These are phyloP conservation scores for Spathaspora sp. DNA, from an alignment of 805 yeast species.

Conservation along the genomic window DNA sequence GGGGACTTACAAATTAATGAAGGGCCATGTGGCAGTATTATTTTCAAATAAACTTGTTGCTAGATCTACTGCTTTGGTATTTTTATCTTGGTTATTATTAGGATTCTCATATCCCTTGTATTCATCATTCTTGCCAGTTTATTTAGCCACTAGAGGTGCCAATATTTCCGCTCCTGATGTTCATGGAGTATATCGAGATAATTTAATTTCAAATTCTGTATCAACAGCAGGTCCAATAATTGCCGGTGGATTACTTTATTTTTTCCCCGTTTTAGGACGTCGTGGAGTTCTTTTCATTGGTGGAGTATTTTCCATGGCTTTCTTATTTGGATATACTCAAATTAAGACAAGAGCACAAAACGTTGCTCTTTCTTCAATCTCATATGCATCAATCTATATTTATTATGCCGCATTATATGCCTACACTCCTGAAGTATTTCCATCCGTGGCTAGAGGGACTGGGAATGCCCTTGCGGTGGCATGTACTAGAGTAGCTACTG, in stretches of 20 bases:
- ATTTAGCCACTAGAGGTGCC: slow-evolving; percentile 50
- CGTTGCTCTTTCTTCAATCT: slow-evolving; percentile 37
- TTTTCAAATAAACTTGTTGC: slow-evolving; percentile 42
- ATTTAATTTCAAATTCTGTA: slow-evolving; percentile 43
- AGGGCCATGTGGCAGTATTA: slow-evolving; percentile 38
- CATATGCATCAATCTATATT: slow-evolving; percentile 38
- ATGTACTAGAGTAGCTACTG: slow-evolving; percentile 26
- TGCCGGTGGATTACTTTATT: slow-evolving; percentile 38
- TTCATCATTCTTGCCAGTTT: slow-evolving; percentile 50
- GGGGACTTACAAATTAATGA: slow-evolving; percentile 18
- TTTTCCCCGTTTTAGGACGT: slow-evolving; percentile 41
- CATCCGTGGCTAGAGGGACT: slow-evolving; percentile 32
- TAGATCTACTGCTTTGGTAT: slow-evolving; percentile 35
- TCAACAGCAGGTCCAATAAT: slow-evolving; percentile 52
- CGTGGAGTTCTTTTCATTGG: slow-evolving; percentile 56
- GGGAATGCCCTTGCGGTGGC: slow-evolving; percentile 32
- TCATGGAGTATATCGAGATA: slow-evolving; percentile 44
- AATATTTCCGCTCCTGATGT: slow-evolving; percentile 36
- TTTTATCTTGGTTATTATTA: slow-evolving; percentile 50
- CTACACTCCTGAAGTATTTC: slow-evolving; percentile 34
- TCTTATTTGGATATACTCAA: slow-evolving; percentile 61
- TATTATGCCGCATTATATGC: slow-evolving; percentile 37
- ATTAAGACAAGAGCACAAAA: slow-evolving; percentile 48
- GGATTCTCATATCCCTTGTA: slow-evolving; percentile 55
- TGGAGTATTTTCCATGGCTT: slow-evolving; percentile 49